Conservation (phyloP, 2,329 filamentous ascomycete species). For the Emmonsia crescens region DNA sequence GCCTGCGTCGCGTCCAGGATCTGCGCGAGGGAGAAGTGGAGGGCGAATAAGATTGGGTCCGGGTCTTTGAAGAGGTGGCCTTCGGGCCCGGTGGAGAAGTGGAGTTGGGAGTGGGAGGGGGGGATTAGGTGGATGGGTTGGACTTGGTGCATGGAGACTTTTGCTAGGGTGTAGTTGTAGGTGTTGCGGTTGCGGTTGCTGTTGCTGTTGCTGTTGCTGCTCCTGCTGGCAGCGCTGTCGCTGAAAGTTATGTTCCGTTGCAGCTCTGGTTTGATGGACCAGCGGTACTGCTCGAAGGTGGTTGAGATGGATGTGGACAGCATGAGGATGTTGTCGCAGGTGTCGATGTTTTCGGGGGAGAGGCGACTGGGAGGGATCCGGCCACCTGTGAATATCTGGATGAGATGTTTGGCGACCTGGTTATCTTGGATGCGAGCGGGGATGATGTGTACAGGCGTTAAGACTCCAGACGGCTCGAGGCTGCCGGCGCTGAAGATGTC, state of each 20-base stretch:
- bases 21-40: not conserved
- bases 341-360: not conserved
- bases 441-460: conserved; percentile 5
- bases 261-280: not conserved
- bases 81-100: too few species aligned
- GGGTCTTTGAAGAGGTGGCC: too few species aligned
- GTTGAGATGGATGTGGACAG: not conserved
- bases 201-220: too few species aligned
- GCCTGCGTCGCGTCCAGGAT: not conserved
- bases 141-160: too few species aligned
- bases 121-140: too few species aligned
- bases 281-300: not conserved
- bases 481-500: not conserved
- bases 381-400: conserved; percentile 5
- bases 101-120: too few species aligned
- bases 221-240: not conserved
- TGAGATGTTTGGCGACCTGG: not conserved
- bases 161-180: too few species aligned
- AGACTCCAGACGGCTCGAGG: not conserved
- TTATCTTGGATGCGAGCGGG: conserved; percentile 1
- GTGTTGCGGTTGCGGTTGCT: too few species aligned
- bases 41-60: not conserved
- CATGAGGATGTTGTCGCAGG: not conserved
- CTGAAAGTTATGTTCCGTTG: not conserved
- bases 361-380: not conserved